phyloP scores from a whole-genome alignment of 1,284 basidiomycete genomes.

The Pseudozyma tsukubaensis region DNA sequence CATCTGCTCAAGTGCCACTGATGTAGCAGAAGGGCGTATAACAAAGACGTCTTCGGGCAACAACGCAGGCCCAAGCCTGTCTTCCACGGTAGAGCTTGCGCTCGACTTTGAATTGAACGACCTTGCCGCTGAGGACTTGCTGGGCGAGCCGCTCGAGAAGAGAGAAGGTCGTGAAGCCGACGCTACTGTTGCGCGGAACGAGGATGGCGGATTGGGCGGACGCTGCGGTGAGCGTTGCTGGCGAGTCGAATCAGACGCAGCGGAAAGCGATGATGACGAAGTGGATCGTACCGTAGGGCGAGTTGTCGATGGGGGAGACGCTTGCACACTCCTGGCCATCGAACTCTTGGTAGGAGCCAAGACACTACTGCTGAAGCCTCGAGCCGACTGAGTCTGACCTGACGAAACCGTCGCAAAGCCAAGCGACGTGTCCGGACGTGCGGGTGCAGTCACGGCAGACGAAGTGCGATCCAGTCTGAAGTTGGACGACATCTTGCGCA shows the following conservation, averaged over 20 bases:
- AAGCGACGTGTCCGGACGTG: conserved; percentile 31
- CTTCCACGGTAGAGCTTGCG: not conserved
- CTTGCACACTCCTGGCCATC: conserved; percentile 30
- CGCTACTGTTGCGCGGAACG: conserved; percentile 17
- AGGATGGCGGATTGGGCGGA: conserved; percentile 29
- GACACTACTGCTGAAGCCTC: conserved; percentile 27
- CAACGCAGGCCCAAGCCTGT: not conserved
- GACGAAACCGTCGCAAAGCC: conserved; percentile 10
- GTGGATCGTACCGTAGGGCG: conserved; percentile 10
- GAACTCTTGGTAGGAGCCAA: conserved; percentile 38
- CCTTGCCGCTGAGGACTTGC: not conserved
- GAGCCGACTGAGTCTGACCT: conserved; percentile 1
- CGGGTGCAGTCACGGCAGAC: not conserved
- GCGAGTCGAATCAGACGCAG: conserved; percentile 4
- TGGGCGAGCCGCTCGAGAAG: conserved; percentile 12
- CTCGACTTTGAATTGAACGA: not conserved
- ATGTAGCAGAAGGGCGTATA: too few relatives aligned
- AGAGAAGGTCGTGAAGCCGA: conserved; percentile 5
- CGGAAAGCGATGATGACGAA: conserved; percentile 13
- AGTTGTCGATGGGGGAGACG: conserved; percentile 10
- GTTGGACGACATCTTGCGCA: conserved; percentile 29
- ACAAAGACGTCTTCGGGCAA: too few relatives aligned
- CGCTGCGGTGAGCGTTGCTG: conserved; percentile 27
- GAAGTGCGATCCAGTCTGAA: conserved; percentile 14
- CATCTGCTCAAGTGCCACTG: not conserved